Evolutionary conservation across 495 filamentous ascomycete genomes (phyloP), one percentile per base, ranked within the genome.

Genomic region (Sporormia fimetaria): DNA sequence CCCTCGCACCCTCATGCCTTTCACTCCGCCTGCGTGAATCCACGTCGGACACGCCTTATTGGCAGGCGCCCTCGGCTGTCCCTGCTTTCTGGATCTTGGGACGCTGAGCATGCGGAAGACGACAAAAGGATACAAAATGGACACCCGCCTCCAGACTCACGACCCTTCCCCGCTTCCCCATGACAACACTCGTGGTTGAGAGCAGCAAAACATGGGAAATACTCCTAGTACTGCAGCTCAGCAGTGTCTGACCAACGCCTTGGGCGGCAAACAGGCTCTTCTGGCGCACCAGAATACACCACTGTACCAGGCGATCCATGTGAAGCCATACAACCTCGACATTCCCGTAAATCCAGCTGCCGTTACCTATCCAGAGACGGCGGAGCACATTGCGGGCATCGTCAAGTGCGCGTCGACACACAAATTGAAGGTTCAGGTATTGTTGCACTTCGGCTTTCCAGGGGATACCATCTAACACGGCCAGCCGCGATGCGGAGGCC

Each of bases 281-380:
- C 11, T 57, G 6, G 51, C 54, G 11, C 40, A 17, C 33, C 36
- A 38, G 20, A 16, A 18, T 9, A 48, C 37, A 0, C 40, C 37
- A 9, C 20, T 49, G 0, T 57, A 50, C 29, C 41, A 50, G 25
- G 5, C 51, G 22, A 31, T 7, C 10, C 37, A 54, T 22, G 46
- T 57, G 21, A 57, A 57, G 31, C 50, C 54, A 0, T 57, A 57
- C 46, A 57, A 57, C 32, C 46, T 54, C 5, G 50, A 53, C 36
- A 44, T 44, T 17, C 33, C 38, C 3, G 28, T 48, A 11, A 51
- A 30, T 3, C 54, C 50, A 15, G 38, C 36, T 5, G 50, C 50
- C 3, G 51, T 57, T 11, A 54, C 54, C 5, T 54, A 54, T 26
- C 54, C 54, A 4, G 1, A 51, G 38, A 44, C 42, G 9, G 40